phyloP scores from a whole-genome alignment of 257 asterid species.

The Oldenlandia corymbosa region DNA sequence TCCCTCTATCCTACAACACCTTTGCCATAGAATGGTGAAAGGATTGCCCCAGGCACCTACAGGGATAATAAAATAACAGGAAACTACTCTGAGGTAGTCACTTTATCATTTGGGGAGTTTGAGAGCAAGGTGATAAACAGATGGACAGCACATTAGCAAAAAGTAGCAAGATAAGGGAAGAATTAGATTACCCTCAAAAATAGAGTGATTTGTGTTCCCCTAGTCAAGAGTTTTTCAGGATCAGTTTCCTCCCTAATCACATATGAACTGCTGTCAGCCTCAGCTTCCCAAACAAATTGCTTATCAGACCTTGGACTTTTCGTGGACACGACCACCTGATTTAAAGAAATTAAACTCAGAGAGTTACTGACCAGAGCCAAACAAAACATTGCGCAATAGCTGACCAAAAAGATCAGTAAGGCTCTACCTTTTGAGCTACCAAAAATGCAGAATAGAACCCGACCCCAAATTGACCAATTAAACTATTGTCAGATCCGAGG shows the following conservation, averaged over 20 bases:
- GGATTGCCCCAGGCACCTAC: neutral
- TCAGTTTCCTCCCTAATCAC: constrained; percentile 75
- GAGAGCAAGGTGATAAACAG: neutral
- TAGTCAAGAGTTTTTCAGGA: constrained; percentile 50
- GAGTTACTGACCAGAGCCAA: constrained; percentile 9
- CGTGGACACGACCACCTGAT: constrained; percentile 86
- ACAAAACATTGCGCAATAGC: neutral
- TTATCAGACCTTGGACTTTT: constrained; percentile 94
- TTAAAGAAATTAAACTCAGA: constrained; percentile 6
- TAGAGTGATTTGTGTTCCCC: constrained; percentile 97
- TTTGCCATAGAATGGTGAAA: neutral
- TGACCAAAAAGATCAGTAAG: neutral
- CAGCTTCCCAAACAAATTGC: constrained; percentile 90
- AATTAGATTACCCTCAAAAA: constrained; percentile 57
- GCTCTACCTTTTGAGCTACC: constrained; percentile 77
- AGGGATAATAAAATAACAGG: neutral
- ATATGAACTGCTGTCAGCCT: constrained; percentile 88
- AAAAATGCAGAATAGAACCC: constrained; percentile 96
- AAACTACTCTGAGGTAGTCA: neutral
- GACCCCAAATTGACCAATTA: constrained; percentile 99
- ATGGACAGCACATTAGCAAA: neutral
- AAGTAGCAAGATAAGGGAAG: neutral
- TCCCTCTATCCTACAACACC: neutral
- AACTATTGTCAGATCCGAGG: constrained; percentile 72
- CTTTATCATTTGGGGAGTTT: no score